Percentiles rank a stretch among this genome's conserved stretches.
Conservation (phyloP, 805 yeast species). For the Myxozyma kluyveri region DNA sequence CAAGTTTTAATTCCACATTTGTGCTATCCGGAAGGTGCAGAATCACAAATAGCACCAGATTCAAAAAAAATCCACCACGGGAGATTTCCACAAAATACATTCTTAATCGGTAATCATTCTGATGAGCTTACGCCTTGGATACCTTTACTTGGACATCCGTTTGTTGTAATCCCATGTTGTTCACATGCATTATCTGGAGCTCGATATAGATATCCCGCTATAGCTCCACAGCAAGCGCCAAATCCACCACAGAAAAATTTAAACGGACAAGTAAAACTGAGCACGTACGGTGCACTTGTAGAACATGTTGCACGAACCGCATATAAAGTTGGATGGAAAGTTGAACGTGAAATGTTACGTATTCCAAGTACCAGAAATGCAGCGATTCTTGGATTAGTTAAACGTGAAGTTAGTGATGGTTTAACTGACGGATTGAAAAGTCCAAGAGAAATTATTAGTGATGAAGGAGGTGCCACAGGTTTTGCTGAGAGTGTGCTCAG, state of each 20-base stretch:
- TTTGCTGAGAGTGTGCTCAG: slow-evolving; percentile 83
- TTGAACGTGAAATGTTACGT: slow-evolving; percentile 79
- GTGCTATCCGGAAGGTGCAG: slow-evolving; percentile 1
- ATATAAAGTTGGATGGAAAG: slow-evolving; percentile 71
- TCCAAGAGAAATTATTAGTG: slow-evolving; percentile 59
- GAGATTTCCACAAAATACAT: slow-evolving; percentile 61
- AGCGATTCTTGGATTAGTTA: slow-evolving; percentile 71
- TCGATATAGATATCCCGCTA: slow-evolving; percentile 57
- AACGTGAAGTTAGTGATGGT: slow-evolving; percentile 32
- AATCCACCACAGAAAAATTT: not conserved
- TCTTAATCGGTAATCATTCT: slow-evolving; percentile 89
- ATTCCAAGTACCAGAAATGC: slow-evolving; percentile 94
- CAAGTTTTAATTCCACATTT: slow-evolving; percentile 74
- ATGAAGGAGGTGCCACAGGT: slow-evolving; percentile 87
- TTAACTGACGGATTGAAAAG: slow-evolving; percentile 28
- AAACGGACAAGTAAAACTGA: slow-evolving; percentile 33
- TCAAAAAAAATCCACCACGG: slow-evolving; percentile 22
- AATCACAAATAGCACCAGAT: not conserved
- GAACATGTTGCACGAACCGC: slow-evolving; percentile 78
- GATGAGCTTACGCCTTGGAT: slow-evolving; percentile 96
- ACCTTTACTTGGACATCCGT: slow-evolving; percentile 76
- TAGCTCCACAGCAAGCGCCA: slow-evolving; percentile 3
- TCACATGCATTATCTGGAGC: slow-evolving; percentile 83
- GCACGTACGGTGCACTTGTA: slow-evolving; percentile 77
- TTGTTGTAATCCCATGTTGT: slow-evolving; percentile 92